Percentiles rank a stretch among this genome's conserved stretches.
phyloP scores from a whole-genome alignment of 805 yeast genomes.

The Yamadazyma takamatsuzukensis region DNA sequence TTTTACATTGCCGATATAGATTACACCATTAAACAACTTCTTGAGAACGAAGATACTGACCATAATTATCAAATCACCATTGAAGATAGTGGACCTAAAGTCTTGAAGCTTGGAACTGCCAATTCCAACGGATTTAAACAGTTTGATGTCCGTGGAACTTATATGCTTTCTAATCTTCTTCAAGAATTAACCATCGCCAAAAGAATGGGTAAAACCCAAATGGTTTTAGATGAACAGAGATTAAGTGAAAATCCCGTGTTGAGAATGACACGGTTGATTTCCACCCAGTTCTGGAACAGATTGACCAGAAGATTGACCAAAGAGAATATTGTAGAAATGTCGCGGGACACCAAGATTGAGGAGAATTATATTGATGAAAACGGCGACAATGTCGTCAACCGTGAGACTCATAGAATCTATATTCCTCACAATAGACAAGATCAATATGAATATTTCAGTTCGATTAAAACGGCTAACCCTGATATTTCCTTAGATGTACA shows the following conservation, averaged over 20 bases:
- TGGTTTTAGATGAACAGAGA: slow-evolving; percentile 78
- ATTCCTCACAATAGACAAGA: slow-evolving; percentile 67
- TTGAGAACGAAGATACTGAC: slow-evolving; percentile 82
- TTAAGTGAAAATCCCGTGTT: slow-evolving; percentile 84
- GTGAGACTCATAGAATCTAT: slow-evolving; percentile 71
- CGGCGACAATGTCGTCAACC: slow-evolving; percentile 31
- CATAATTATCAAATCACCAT: slow-evolving; percentile 62
- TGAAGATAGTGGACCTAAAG: slow-evolving; percentile 31
- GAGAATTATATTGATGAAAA: slow-evolving; percentile 39
- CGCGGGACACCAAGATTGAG: slow-evolving; percentile 71
- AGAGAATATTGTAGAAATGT: slow-evolving; percentile 61
- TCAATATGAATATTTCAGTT: slow-evolving; percentile 64
- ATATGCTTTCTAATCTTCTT: slow-evolving; percentile 78
- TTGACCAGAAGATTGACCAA: slow-evolving; percentile 70
- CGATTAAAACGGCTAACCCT: slow-evolving; percentile 53
- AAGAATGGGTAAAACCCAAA: slow-evolving; percentile 70
- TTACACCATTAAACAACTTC: slow-evolving; percentile 61
- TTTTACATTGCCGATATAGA: slow-evolving; percentile 77
- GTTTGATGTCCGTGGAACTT: slow-evolving; percentile 78
- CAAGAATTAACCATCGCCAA: slow-evolving; percentile 89
- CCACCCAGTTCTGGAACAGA: slow-evolving; percentile 75
- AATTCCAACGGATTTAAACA: slow-evolving; percentile 78
- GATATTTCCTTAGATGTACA: slow-evolving; percentile 65
- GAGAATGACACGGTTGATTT: slow-evolving; percentile 68
- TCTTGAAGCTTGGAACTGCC: slow-evolving; percentile 50